These are phyloP conservation scores for Triticum monococcum DNA, from an alignment of 176 grass and related monocot species.

Conservation along the genomic window DNA sequence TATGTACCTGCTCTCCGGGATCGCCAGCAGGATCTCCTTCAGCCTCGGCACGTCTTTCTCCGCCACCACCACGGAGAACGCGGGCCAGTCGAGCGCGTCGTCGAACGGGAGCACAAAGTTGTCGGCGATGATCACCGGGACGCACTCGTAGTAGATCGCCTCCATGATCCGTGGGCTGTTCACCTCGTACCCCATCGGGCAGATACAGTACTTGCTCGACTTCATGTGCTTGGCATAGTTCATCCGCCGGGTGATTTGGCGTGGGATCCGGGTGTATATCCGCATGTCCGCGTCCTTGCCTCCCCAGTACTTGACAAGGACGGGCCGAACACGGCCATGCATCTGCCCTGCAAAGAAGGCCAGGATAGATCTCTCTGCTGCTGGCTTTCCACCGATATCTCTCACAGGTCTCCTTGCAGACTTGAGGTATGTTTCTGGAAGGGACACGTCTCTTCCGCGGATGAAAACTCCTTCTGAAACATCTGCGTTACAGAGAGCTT, in stretches of 20 bases:
- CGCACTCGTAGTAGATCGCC: constrained; percentile 33
- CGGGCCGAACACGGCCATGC: constrained; percentile 85
- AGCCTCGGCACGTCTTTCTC: constrained; percentile 59
- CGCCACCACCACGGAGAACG: too few species aligned
- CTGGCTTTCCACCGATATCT: constrained; percentile 60
- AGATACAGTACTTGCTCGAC: constrained; percentile 81
- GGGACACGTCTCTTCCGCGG: constrained; percentile 72
- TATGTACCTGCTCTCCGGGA: constrained; percentile 44
- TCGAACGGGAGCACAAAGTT: too few species aligned
- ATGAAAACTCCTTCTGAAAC: constrained; percentile 75
- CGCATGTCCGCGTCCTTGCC: constrained; percentile 61
- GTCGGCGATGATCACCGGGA: too few species aligned
- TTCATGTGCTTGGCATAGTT: constrained; percentile 89
- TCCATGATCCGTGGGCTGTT: constrained; percentile 93
- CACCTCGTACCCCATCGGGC: constrained; percentile 93
- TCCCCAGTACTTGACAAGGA: constrained; percentile 69
- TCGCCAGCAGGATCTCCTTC: constrained; percentile 65
- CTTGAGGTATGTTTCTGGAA: constrained; percentile 25
- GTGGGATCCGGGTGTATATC: constrained; percentile 57
- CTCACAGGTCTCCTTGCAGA: constrained; percentile 69
- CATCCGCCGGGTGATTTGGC: constrained; percentile 50
- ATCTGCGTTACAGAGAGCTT: constrained; percentile 85
- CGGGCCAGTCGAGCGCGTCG: too few species aligned
- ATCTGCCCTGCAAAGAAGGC: constrained; percentile 92
- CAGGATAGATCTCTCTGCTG: constrained; percentile 60